These are phyloP conservation scores for Exophiala aquamarina DNA, from an alignment of 2,329 filamentous ascomycete genomes.

Conservation along the genomic window DNA sequence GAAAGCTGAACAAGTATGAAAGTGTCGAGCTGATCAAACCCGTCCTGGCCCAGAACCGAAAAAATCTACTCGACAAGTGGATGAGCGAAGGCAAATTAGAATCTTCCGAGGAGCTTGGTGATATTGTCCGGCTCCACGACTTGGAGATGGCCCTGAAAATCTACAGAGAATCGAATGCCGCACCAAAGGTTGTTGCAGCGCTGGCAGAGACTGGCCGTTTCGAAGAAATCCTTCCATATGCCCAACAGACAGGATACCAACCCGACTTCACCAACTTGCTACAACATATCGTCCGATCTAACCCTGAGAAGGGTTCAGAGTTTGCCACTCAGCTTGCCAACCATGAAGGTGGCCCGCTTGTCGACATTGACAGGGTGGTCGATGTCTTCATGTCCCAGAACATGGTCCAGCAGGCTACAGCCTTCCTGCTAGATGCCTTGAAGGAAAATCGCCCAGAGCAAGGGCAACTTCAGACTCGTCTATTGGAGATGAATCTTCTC, in stretches of 20 bases:
- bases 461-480: constrained; percentile 85
- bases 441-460: constrained; percentile 95
- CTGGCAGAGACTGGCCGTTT: constrained; percentile 96
- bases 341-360: constrained; percentile 79
- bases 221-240: constrained; percentile 92
- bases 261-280: constrained; percentile 94
- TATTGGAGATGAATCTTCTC: constrained; percentile 96
- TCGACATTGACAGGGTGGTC: constrained; percentile 91
- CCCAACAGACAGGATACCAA: constrained; percentile 78
- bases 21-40: constrained; percentile 91
- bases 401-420: constrained; percentile 95
- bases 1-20: constrained; percentile 86
- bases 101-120: constrained; percentile 93
- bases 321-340: constrained; percentile 92
- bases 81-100: constrained; percentile 93
- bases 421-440: constrained; percentile 93
- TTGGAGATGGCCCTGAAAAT: constrained; percentile 82
- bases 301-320: constrained; percentile 90
- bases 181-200: constrained; percentile 91
- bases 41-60: constrained; percentile 88
- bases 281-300: constrained; percentile 87
- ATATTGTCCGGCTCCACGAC: constrained; percentile 87
- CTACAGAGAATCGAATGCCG: constrained; percentile 85
- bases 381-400: constrained; percentile 98
- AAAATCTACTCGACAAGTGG: constrained; percentile 97